Conservation (phyloP, 1,139 yeast species). For the Hyphopichia khmerensis region DNA sequence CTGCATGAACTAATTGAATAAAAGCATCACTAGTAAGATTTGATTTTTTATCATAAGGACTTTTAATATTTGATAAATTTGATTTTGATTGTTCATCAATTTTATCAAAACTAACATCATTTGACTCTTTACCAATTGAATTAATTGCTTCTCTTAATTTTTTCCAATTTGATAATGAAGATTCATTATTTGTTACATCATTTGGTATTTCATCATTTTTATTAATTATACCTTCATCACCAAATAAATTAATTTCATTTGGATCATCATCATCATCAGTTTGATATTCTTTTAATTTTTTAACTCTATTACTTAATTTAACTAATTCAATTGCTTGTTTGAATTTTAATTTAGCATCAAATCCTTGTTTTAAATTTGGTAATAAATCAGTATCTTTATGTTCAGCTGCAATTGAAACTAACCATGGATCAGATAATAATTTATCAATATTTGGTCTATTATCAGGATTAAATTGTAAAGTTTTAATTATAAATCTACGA, state of each 20-base stretch:
- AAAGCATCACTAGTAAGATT: slow-evolving; percentile 46
- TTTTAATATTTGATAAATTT: slow-evolving; percentile 14
- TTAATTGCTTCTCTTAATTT: slow-evolving; percentile 21
- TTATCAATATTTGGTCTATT: slow-evolving; percentile 67
- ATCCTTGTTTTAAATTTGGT: slow-evolving; percentile 65
- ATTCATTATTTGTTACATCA: not conserved
- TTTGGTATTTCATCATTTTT: not conserved
- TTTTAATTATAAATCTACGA: slow-evolving; percentile 64
- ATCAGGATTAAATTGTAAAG: slow-evolving; percentile 64
- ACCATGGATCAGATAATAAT: slow-evolving; percentile 70
- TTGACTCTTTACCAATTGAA: slow-evolving; percentile 7
- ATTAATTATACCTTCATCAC: slow-evolving; percentile 24
- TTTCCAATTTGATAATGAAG: slow-evolving; percentile 18
- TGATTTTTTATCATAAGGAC: slow-evolving; percentile 15
- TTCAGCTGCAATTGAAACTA: slow-evolving; percentile 47
- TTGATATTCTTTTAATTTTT: slow-evolving; percentile 56
- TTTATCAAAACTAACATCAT: too few species aligned
- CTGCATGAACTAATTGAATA: slow-evolving; percentile 74
- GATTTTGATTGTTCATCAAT: slow-evolving; percentile 15
- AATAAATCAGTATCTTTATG: slow-evolving; percentile 61
- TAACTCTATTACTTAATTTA: slow-evolving; percentile 69
- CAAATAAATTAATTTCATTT: slow-evolving; percentile 43
- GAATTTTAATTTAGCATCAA: slow-evolving; percentile 83
- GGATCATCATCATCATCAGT: slow-evolving; percentile 58
- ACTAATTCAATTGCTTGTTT: slow-evolving; percentile 84